These are phyloP conservation scores for Jamesozyma lodderae DNA, from an alignment of 805 yeast species.

Conservation along the genomic window DNA sequence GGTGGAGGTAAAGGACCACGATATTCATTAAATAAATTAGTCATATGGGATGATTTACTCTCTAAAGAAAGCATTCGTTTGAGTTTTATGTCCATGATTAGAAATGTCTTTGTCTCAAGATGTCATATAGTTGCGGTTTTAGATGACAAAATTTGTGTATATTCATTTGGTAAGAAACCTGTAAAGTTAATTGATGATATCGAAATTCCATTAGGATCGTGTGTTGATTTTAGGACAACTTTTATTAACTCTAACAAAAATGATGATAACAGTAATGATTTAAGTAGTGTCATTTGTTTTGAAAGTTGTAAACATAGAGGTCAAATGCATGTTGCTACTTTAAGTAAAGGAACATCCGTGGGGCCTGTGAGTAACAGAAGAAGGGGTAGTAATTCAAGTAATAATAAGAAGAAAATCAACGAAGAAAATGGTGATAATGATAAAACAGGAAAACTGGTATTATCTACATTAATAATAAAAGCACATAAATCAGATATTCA, in stretches of 20 bases:
- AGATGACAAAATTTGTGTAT: constrained; percentile 57
- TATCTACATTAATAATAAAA: constrained; percentile 45
- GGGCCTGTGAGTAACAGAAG: no score
- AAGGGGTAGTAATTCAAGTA: no score
- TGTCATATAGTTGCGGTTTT: constrained; percentile 67
- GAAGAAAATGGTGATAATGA: constrained; percentile 8
- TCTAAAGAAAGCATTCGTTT: constrained; percentile 60
- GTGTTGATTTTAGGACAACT: constrained; percentile 20
- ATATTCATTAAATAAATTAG: constrained; percentile 67
- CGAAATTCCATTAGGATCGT: constrained; percentile 16
- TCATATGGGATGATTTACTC: constrained; percentile 89
- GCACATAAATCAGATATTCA: constrained; percentile 80
- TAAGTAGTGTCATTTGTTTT: constrained; percentile 5
- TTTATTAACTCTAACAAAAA: not conserved
- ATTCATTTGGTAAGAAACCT: constrained; percentile 78
- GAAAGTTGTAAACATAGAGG: constrained; percentile 16
- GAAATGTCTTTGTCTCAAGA: constrained; percentile 66
- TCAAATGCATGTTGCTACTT: constrained; percentile 25
- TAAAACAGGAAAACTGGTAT: constrained; percentile 10
- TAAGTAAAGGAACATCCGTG: constrained; percentile 7
- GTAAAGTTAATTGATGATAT: constrained; percentile 35
- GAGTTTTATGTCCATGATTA: constrained; percentile 68
- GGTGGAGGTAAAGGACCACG: constrained; percentile 83
- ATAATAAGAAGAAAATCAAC: no score
- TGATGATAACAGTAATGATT: constrained; percentile 5